Conservation (phyloP, 495 filamentous ascomycete species). For the Viridothelium virens region DNA sequence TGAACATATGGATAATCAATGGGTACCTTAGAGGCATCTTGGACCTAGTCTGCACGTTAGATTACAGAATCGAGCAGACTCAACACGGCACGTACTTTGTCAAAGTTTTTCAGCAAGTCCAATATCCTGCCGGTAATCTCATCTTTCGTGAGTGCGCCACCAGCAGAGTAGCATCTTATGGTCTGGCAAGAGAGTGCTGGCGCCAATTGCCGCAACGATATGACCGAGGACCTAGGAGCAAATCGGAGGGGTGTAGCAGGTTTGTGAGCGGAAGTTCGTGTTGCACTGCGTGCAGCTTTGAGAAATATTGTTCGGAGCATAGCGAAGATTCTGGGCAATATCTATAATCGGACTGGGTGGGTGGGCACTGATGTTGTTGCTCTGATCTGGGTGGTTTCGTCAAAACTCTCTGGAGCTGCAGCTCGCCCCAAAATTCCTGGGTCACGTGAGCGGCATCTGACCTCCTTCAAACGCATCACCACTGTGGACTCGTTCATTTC, state of each 20-base stretch:
- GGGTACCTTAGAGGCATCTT: slow-evolving; percentile 11
- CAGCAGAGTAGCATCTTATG: slow-evolving; percentile 78
- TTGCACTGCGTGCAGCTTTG: slow-evolving; percentile 49
- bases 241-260: slow-evolving; percentile 49
- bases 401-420: not conserved
- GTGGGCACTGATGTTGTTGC: not conserved
- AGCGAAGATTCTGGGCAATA: slow-evolving; percentile 24
- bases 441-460: not conserved
- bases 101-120: slow-evolving; percentile 84
- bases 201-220: slow-evolving; percentile 49
- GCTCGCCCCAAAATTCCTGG: not conserved
- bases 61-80: not conserved
- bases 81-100: slow-evolving; percentile 64
- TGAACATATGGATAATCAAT: not conserved
- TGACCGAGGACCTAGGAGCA: slow-evolving; percentile 47
- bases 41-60: slow-evolving; percentile 9
- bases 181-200: slow-evolving; percentile 51
- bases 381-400: not conserved
- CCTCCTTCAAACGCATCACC: not conserved
- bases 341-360: not conserved
- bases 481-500: not conserved
- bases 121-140: slow-evolving; percentile 92
- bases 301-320: slow-evolving; percentile 83
- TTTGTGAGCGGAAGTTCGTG: slow-evolving; percentile 45
- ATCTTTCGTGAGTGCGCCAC: slow-evolving; percentile 62